Evolutionary conservation across 176 grass and related monocot genomes (phyloP).

Genomic region (Stipa capillata): DNA sequence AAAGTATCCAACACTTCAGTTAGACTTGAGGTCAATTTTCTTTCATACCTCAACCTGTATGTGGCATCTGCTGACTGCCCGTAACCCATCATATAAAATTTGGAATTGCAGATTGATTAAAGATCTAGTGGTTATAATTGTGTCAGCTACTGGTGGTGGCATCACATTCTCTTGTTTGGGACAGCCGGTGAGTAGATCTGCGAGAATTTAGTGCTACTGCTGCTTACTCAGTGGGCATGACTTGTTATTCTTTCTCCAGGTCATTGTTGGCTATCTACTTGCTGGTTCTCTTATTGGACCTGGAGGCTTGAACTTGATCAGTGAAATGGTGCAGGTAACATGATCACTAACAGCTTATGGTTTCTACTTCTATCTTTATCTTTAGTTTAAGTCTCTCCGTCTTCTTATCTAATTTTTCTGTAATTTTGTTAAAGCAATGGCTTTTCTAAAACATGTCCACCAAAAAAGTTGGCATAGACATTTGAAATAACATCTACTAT

Average conservation of each 20-base stretch:
- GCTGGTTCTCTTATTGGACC: slow-evolving; percentile 91
- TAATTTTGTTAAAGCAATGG: background rate
- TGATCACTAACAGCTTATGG: background rate
- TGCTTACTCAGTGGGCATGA: slow-evolving; percentile 10
- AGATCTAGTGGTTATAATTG: slow-evolving; percentile 92
- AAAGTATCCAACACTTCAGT: slow-evolving; percentile 94
- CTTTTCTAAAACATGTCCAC: background rate
- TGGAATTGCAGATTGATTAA: slow-evolving; percentile 89
- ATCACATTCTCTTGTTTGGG: slow-evolving; percentile 89
- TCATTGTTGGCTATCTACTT: slow-evolving; percentile 99
- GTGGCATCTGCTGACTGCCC: background rate
- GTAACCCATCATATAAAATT: background rate
- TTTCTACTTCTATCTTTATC: background rate
- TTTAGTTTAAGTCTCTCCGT: background rate
- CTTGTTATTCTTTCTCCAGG: slow-evolving; percentile 38
- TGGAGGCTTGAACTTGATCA: slow-evolving; percentile 87
- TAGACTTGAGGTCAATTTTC: slow-evolving; percentile 67
- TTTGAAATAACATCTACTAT: slow-evolving; percentile 21
- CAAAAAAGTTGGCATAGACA: background rate
- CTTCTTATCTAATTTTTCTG: background rate
- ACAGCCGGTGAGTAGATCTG: slow-evolving; percentile 68
- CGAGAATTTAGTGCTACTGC: slow-evolving; percentile 3
- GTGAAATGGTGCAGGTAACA: slow-evolving; percentile 93
- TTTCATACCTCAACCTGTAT: slow-evolving; percentile 13
- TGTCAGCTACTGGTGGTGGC: slow-evolving; percentile 87